phyloP scores from a whole-genome alignment of 495 filamentous ascomycete genomes.

The Xylaria grammica region DNA sequence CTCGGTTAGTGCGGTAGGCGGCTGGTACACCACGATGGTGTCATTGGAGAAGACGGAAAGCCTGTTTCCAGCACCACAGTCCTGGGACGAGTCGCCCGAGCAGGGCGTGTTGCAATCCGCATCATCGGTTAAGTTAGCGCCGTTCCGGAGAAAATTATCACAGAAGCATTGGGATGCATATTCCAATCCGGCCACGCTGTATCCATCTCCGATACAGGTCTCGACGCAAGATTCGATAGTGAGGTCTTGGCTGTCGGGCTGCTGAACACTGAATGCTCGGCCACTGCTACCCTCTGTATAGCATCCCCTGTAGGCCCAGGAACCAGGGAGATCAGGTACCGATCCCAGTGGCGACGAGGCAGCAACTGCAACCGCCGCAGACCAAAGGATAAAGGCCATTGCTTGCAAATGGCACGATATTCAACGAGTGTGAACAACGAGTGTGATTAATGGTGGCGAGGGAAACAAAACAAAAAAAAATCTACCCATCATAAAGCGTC shows the following conservation, averaged over 20 bases:
- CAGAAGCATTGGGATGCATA: slow-evolving; percentile 64
- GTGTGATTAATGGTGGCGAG: not conserved
- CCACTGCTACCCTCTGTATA: slow-evolving; percentile 13
- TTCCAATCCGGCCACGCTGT: slow-evolving; percentile 58
- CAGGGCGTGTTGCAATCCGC: slow-evolving; percentile 45
- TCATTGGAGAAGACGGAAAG: slow-evolving; percentile 44
- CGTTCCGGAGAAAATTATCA: slow-evolving; percentile 39
- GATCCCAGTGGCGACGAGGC: not conserved
- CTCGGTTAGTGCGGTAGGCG: slow-evolving; percentile 31
- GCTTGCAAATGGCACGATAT: not conserved
- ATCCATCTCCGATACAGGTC: slow-evolving; percentile 46
- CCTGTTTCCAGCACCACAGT: slow-evolving; percentile 41
- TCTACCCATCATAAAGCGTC: not conserved
- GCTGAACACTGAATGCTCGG: slow-evolving; percentile 2
- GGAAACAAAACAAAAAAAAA: not conserved
- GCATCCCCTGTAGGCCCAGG: slow-evolving; percentile 18
- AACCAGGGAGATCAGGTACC: slow-evolving; percentile 6
- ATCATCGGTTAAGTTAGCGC: slow-evolving; percentile 34
- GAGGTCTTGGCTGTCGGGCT: slow-evolving; percentile 36
- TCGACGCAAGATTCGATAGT: slow-evolving; percentile 57
- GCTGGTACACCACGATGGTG: slow-evolving; percentile 17
- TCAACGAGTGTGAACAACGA: slow-evolving; percentile 14
- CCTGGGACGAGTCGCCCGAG: slow-evolving; percentile 37
- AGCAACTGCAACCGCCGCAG: slow-evolving; percentile 4
- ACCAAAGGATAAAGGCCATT: slow-evolving; percentile 13